Percentiles rank a stretch among this genome's conserved stretches.
These are phyloP conservation scores for Sphaerulina populicola DNA, from an alignment of 2,329 filamentous ascomycete genomes.

Conservation along the genomic window DNA sequence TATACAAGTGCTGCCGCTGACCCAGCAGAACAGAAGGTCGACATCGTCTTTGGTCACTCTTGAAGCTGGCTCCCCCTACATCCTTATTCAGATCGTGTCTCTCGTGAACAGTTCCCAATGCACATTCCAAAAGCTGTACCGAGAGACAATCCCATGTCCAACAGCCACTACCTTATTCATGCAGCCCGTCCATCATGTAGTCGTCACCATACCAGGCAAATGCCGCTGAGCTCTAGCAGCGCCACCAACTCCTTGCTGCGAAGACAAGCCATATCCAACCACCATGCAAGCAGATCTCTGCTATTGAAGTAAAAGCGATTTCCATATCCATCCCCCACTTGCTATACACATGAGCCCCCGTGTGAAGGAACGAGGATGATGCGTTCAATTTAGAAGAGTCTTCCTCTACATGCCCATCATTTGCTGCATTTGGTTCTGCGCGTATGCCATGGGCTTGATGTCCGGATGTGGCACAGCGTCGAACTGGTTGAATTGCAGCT, in stretches of 20 bases:
- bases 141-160: background rate
- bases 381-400: background rate
- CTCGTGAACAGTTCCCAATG: background rate
- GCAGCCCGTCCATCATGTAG: background rate
- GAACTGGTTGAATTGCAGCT: constrained; percentile 86
- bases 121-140: background rate
- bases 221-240: background rate
- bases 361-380: background rate
- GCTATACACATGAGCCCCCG: background rate
- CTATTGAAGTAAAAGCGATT: background rate
- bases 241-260: constrained; percentile 2
- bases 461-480: constrained; percentile 93
- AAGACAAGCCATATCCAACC: background rate
- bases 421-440: constrained; percentile 68
- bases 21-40: too few relatives aligned
- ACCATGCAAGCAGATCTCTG: background rate
- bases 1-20: too few relatives aligned
- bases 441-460: constrained; percentile 91
- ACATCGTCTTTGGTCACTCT: background rate
- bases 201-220: background rate
- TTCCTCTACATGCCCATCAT: constrained; percentile 47
- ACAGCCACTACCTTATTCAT: background rate
- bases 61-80: background rate
- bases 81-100: background rate
- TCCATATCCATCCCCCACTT: background rate